Evolutionary conservation across 2,329 filamentous ascomycete species (phyloP).

Genomic region (Dactylella cylindrospora): DNA sequence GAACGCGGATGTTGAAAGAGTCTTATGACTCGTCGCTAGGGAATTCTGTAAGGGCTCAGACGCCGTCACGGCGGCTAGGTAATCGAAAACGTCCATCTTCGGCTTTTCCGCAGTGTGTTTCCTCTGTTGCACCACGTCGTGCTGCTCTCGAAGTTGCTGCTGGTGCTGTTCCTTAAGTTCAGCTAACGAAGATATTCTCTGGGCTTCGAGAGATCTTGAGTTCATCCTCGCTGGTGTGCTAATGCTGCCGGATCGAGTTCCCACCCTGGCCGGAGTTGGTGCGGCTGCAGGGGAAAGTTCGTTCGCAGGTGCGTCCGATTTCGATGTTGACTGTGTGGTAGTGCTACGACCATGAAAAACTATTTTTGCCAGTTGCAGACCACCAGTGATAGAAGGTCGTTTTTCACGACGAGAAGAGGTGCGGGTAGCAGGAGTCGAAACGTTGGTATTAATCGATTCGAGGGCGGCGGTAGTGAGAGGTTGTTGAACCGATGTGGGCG

Average conservation of each 20-base stretch:
- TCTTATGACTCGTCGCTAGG: slow-evolving; percentile 82
- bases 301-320: slow-evolving; percentile 15
- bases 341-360: slow-evolving; percentile 44
- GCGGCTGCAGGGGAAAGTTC: slow-evolving; percentile 32
- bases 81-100: slow-evolving; percentile 57
- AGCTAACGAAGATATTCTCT: slow-evolving; percentile 27
- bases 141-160: slow-evolving; percentile 24
- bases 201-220: slow-evolving; percentile 37
- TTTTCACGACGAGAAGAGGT: slow-evolving; percentile 42
- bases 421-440: slow-evolving; percentile 35
- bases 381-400: slow-evolving; percentile 22
- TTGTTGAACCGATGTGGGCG: slow-evolving; percentile 23
- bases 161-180: slow-evolving; percentile 24
- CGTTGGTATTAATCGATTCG: slow-evolving; percentile 33
- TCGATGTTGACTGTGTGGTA: slow-evolving; percentile 18
- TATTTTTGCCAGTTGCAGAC: slow-evolving; percentile 39
- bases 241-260: slow-evolving; percentile 37
- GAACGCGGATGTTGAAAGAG: slow-evolving; percentile 80
- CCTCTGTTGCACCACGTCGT: slow-evolving; percentile 18
- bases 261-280: slow-evolving; percentile 27
- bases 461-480: slow-evolving; percentile 40
- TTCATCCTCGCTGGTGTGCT: slow-evolving; percentile 36
- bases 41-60: slow-evolving; percentile 66
- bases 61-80: slow-evolving; percentile 66
- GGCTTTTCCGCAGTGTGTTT: slow-evolving; percentile 54